These are phyloP conservation scores for Candida montana DNA, from an alignment of 805 yeast genomes.

Conservation along the genomic window DNA sequence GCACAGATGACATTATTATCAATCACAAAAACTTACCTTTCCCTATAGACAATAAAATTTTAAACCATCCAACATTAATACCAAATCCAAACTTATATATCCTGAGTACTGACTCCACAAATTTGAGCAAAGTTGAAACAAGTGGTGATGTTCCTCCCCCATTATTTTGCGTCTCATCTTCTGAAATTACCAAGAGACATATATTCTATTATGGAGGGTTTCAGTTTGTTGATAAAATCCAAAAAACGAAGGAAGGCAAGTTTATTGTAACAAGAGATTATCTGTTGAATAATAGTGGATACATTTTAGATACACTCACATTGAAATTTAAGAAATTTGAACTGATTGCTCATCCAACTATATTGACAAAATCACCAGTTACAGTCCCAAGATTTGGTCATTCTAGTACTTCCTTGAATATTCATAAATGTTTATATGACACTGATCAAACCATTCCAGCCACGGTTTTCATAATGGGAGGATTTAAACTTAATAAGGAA, in stretches of 20 bases:
- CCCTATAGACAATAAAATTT: slow-evolving; percentile 37
- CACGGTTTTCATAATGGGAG: slow-evolving; percentile 42
- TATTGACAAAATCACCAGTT: slow-evolving; percentile 26
- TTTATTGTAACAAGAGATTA: slow-evolving; percentile 36
- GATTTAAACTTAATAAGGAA: slow-evolving; percentile 33
- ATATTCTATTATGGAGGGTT: slow-evolving; percentile 70
- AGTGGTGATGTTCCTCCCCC: slow-evolving; percentile 47
- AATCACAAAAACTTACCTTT: slow-evolving; percentile 38
- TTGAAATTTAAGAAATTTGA: slow-evolving; percentile 44
- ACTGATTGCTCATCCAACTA: slow-evolving; percentile 29
- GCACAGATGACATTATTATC: slow-evolving; percentile 31
- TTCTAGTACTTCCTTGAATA: slow-evolving; percentile 26
- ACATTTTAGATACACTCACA: slow-evolving; percentile 50
- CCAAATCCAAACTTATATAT: slow-evolving; percentile 34
- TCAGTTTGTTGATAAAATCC: slow-evolving; percentile 29
- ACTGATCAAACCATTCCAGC: slow-evolving; percentile 26
- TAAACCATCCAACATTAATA: slow-evolving; percentile 37
- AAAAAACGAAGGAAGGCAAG: slow-evolving; percentile 29
- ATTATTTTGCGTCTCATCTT: slow-evolving; percentile 41
- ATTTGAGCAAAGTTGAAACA: slow-evolving; percentile 29
- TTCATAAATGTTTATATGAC: slow-evolving; percentile 9
- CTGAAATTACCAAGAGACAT: slow-evolving; percentile 49
- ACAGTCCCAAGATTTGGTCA: slow-evolving; percentile 37
- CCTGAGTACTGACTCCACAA: slow-evolving; percentile 35
- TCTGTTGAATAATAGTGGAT: slow-evolving; percentile 47